These are phyloP conservation scores for Colletotrichum sp. DNA, from an alignment of 2,329 filamentous ascomycete genomes.

Conservation along the genomic window DNA sequence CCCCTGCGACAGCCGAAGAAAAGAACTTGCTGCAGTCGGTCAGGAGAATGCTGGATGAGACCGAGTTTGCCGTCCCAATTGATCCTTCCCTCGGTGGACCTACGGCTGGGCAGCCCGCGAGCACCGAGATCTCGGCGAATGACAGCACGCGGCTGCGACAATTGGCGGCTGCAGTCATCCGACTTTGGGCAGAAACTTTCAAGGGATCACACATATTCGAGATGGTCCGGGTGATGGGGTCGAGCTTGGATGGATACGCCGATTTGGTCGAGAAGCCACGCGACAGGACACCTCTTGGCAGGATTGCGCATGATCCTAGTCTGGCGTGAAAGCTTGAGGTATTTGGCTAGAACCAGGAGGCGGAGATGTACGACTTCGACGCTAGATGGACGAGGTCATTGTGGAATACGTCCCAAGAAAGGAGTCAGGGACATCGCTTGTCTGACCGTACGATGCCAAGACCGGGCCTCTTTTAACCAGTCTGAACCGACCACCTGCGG, in stretches of 20 bases:
- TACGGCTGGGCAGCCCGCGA: conserved; percentile 37
- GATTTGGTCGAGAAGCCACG: conserved; percentile 60
- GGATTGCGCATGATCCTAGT: conserved; percentile 27
- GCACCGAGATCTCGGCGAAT: conserved; percentile 46
- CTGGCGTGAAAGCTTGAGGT: background rate
- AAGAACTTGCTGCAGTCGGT: conserved; percentile 59
- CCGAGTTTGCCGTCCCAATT: conserved; percentile 64
- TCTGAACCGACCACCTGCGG: background rate
- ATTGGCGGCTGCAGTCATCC: conserved; percentile 60
- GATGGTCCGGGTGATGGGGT: conserved; percentile 61
- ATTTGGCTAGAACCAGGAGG: background rate
- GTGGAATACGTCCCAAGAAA: background rate
- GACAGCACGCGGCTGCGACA: conserved; percentile 58
- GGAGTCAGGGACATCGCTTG: background rate
- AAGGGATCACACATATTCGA: conserved; percentile 67
- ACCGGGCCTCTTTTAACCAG: background rate
- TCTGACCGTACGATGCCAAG: conserved; percentile 1
- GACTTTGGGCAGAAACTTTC: conserved; percentile 66
- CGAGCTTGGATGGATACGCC: conserved; percentile 60
- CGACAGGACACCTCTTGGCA: conserved; percentile 48
- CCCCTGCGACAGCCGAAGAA: conserved; percentile 56
- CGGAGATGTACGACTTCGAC: background rate
- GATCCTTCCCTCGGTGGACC: conserved; percentile 56
- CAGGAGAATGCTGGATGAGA: conserved; percentile 64
- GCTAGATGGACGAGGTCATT: background rate